Conservation (phyloP, 352 stramenopile species). For the Pythium aquatile region DNA sequence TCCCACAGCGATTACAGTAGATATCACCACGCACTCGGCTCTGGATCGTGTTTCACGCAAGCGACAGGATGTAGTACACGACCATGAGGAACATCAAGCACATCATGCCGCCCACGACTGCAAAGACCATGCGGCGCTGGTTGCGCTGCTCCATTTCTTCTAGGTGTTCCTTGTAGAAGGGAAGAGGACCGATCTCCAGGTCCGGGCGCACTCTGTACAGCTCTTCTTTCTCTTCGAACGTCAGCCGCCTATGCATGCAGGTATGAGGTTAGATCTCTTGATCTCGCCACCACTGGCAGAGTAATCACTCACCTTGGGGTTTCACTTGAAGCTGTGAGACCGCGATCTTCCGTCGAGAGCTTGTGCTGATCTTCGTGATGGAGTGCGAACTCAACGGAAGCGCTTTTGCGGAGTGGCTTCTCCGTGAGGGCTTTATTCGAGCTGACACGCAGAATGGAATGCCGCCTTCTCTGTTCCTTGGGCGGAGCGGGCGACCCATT, state of each 20-base stretch:
- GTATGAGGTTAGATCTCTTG: neutral
- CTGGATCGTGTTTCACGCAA: conserved; percentile 1
- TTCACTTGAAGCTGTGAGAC: conserved; percentile 35
- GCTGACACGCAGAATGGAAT: conserved; percentile 70
- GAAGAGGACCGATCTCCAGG: conserved; percentile 63
- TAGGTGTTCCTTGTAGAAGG: conserved; percentile 64
- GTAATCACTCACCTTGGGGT: conserved; percentile 40
- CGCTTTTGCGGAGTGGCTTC: conserved; percentile 51
- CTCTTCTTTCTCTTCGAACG: conserved; percentile 76
- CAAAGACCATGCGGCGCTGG: conserved; percentile 65
- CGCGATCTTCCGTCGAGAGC: conserved; percentile 28
- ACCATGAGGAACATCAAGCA: conserved; percentile 67
- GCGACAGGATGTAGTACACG: conserved; percentile 58
- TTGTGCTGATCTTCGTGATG: conserved; percentile 40
- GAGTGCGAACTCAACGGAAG: conserved; percentile 71
- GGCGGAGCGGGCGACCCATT: neutral
- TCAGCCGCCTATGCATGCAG: conserved; percentile 49
- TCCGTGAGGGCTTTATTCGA: conserved; percentile 31
- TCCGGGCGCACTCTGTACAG: conserved; percentile 82
- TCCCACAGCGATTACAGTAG: neutral
- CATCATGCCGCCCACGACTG: conserved; percentile 70
- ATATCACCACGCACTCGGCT: neutral
- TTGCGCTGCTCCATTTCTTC: conserved; percentile 53
- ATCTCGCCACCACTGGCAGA: neutral
- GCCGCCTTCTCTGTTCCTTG: conserved; percentile 15